phyloP scores from a whole-genome alignment of 768 basidiomycete species.

The Multifurca ochricompacta region DNA sequence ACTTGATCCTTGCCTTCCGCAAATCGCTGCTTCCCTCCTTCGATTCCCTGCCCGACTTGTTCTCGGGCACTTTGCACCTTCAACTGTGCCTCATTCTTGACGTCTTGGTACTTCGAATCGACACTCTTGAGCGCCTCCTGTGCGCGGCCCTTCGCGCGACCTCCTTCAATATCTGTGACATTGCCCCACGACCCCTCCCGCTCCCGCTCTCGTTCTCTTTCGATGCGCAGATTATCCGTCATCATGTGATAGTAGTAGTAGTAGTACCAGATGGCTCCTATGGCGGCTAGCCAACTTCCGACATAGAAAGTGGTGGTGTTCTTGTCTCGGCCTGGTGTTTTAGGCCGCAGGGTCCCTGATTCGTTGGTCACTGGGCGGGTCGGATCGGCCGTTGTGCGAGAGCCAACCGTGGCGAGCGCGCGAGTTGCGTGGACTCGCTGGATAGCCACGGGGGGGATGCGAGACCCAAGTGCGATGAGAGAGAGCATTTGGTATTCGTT shows the following conservation, averaged over 20 bases:
- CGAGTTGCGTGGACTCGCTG: not conserved
- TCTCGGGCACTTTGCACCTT: conserved; percentile 2
- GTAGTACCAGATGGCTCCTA: conserved; percentile 16
- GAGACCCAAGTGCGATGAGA: conserved; percentile 3
- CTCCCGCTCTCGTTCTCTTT: not conserved
- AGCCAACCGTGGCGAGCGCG: conserved; percentile 1
- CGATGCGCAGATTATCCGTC: not conserved
- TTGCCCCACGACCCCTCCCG: not conserved
- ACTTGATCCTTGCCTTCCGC: conserved; percentile 3
- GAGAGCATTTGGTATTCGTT: too few relatives aligned
- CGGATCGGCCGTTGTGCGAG: not conserved
- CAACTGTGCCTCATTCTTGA: not conserved
- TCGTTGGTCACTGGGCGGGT: not conserved
- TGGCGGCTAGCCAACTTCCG: conserved; percentile 5
- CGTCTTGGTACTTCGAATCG: conserved; percentile 6
- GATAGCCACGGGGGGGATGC: not conserved
- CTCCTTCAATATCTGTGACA: not conserved
- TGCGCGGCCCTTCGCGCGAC: not conserved
- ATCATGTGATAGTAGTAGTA: too few relatives aligned
- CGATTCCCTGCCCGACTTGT: not conserved
- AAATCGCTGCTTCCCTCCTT: conserved; percentile 7
- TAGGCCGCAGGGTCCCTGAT: not conserved
- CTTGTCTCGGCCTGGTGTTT: not conserved
- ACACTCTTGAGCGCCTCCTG: not conserved
- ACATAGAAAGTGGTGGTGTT: conserved; percentile 4